phyloP scores from a whole-genome alignment of 371 early-diverging fungal genomes.

The Actinomortierella wolfii region DNA sequence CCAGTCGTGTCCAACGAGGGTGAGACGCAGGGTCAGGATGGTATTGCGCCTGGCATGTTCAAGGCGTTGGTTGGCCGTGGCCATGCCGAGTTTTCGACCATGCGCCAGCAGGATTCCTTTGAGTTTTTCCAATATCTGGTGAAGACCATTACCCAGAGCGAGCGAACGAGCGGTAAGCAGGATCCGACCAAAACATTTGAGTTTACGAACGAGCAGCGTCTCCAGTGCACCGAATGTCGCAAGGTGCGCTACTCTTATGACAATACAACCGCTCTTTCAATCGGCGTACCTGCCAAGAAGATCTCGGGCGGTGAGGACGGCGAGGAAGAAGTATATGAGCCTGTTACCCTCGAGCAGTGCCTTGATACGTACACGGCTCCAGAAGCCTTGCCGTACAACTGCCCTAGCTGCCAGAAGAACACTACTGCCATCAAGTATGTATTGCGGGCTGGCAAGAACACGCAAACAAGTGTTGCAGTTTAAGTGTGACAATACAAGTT shows the following conservation, averaged over 20 bases:
- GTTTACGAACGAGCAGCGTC: conserved; percentile 78
- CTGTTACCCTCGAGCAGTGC: conserved; percentile 79
- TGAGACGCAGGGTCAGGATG: conserved; percentile 58
- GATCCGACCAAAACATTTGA: conserved; percentile 82
- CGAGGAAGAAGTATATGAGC: conserved; percentile 53
- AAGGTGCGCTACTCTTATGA: conserved; percentile 78
- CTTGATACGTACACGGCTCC: conserved; percentile 64
- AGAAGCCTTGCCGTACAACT: conserved; percentile 74
- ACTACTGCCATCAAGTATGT: conserved; percentile 73
- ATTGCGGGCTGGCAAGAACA: too few species aligned
- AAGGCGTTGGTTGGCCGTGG: conserved; percentile 88
- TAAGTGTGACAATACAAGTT: neutral
- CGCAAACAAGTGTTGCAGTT: conserved; percentile 4
- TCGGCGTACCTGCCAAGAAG: conserved; percentile 76
- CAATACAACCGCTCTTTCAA: conserved; percentile 62
- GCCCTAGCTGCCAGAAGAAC: conserved; percentile 76
- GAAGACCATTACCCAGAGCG: conserved; percentile 75
- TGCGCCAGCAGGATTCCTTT: conserved; percentile 98
- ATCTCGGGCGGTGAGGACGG: conserved; percentile 11
- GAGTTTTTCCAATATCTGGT: conserved; percentile 89
- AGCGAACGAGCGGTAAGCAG: conserved; percentile 54
- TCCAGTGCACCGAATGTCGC: conserved; percentile 85
- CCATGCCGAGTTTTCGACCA: conserved; percentile 92
- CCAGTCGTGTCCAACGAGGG: conserved; percentile 53
- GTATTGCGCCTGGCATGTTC: conserved; percentile 88